Evolutionary conservation across 176 grass and related monocot species (phyloP).

Genomic region (Saccharum officinarum): DNA sequence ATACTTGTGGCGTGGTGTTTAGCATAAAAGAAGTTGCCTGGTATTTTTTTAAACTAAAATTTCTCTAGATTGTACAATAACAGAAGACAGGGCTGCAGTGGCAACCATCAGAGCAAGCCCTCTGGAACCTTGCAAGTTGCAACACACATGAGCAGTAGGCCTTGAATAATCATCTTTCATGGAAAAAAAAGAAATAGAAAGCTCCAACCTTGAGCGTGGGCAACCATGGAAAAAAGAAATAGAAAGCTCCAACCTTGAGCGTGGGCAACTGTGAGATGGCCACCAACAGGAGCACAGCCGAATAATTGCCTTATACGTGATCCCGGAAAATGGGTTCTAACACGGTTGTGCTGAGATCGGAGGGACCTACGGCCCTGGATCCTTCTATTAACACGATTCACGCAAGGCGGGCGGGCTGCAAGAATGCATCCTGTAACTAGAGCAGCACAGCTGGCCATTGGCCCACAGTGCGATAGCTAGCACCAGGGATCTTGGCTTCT

Average conservation of each 20-base stretch:
- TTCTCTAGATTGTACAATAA: background rate
- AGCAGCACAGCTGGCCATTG: slow-evolving; percentile 19
- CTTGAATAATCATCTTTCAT: background rate
- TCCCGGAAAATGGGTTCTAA: background rate
- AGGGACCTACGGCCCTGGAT: background rate
- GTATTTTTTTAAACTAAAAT: background rate
- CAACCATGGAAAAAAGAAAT: background rate
- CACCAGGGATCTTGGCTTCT: background rate
- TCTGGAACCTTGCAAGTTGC: background rate
- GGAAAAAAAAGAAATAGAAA: background rate
- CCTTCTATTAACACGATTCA: background rate
- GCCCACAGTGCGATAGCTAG: background rate
- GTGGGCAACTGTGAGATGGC: background rate
- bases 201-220: slow-evolving; percentile 26
- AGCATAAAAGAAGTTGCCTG: background rate
- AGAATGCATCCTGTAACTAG: background rate
- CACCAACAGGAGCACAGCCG: background rate
- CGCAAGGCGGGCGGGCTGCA: background rate
- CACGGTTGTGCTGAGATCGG: background rate
- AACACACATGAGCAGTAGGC: slow-evolving; percentile 4
- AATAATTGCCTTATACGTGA: background rate
- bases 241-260: slow-evolving; percentile 27
- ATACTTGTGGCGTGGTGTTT: background rate
- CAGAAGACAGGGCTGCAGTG: background rate
- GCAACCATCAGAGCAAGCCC: slow-evolving; percentile 7